A percentile compares a stretch with the other conserved stretches of the same genome.
These are phyloP conservation scores for Rhodotorula mucilaginosa DNA, from an alignment of 1,284 basidiomycete species.

Conservation along the genomic window DNA sequence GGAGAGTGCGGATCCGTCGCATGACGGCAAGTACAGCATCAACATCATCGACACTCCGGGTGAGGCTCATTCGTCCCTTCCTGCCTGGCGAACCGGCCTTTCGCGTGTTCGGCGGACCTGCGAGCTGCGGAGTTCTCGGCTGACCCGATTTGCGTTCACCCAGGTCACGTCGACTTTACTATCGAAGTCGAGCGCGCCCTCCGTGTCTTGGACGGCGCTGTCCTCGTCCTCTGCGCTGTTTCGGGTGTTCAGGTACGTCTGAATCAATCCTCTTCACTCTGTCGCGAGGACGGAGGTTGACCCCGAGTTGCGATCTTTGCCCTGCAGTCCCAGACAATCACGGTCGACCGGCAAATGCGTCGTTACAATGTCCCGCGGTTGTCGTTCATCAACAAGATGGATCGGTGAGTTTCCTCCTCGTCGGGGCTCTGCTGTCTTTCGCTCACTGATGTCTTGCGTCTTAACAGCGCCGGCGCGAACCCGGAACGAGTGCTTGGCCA, in stretches of 20 bases:
- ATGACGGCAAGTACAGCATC: constrained; percentile 80
- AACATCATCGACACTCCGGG: constrained; percentile 99
- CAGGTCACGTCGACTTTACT: constrained; percentile 98
- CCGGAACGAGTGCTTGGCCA: constrained; percentile 93
- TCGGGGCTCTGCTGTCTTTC: too few species aligned
- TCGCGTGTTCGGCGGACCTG: background rate
- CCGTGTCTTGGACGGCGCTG: constrained; percentile 93
- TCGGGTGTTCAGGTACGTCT: constrained; percentile 78
- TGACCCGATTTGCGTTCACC: background rate
- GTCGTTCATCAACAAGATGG: constrained; percentile 99
- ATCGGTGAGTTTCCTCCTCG: constrained; percentile 58
- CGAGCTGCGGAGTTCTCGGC: background rate
- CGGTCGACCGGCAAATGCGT: constrained; percentile 97
- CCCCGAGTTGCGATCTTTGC: too few species aligned
- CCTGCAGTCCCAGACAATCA: constrained; percentile 88
- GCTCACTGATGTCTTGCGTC: background rate
- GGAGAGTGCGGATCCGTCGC: constrained; percentile 47
- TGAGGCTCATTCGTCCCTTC: constrained; percentile 44
- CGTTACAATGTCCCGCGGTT: constrained; percentile 92
- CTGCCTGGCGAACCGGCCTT: too few species aligned
- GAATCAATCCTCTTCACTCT: background rate
- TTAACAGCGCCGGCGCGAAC: constrained; percentile 81
- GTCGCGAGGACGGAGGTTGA: too few species aligned
- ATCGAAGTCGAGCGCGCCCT: constrained; percentile 98
- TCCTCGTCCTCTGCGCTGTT: constrained; percentile 94